Evolutionary conservation across 129 eudicot genomes (phyloP).

Genomic region (Flaveria ramosissima): DNA sequence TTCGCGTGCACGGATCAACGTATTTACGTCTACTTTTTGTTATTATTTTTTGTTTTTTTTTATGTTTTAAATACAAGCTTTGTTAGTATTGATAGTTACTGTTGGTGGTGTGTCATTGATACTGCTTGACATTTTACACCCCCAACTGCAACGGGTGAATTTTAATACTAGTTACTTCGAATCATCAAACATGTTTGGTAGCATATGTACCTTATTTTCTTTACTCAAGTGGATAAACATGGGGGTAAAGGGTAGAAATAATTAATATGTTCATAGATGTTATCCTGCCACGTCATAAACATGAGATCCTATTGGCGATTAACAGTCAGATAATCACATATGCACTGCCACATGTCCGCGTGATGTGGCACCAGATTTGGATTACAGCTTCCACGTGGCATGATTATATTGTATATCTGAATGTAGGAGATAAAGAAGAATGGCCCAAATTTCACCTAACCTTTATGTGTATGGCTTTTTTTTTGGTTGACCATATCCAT

Average conservation of each 20-base stretch:
- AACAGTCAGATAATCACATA: too few species aligned
- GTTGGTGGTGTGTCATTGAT: too few species aligned
- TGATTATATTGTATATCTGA: constrained; percentile 32
- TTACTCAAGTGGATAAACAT: constrained; percentile 34
- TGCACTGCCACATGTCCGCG: constrained; percentile 14
- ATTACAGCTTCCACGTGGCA: constrained; percentile 36
- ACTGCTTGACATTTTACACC: too few species aligned
- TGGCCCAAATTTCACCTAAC: neutral
- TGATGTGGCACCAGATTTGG: constrained; percentile 15
- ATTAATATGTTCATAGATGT: neutral
- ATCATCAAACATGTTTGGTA: neutral
- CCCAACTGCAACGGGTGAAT: too few species aligned
- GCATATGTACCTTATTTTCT: constrained; percentile 2
- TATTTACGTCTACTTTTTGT: too few species aligned
- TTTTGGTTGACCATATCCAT: constrained; percentile 26
- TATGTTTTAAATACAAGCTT: too few species aligned
- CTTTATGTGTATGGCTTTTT: constrained; percentile 42
- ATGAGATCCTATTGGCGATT: constrained; percentile 15
- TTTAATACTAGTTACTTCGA: too few species aligned
- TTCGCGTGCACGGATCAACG: too few species aligned
- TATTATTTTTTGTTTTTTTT: too few species aligned
- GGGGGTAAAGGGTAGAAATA: neutral
- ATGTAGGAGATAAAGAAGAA: neutral
- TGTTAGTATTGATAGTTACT: too few species aligned
- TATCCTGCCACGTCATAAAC: constrained; percentile 30